These are phyloP conservation scores for Arabidopsis arenosa DNA, from an alignment of 345 rosid species.

Conservation along the genomic window DNA sequence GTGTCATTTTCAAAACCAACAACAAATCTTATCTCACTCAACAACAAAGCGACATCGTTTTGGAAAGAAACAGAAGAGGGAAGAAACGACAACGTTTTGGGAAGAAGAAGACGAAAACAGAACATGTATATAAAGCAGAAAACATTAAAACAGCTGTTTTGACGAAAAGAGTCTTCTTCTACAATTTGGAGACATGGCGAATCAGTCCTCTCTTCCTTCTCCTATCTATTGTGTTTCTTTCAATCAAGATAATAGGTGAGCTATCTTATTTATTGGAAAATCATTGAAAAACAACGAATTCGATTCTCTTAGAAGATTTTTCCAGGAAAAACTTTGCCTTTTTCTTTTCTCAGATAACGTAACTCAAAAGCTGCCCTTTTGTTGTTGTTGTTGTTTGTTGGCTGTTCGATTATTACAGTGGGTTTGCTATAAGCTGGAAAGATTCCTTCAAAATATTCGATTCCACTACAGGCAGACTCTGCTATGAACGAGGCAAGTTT, in stretches of 20 bases:
- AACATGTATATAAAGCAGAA: slow-evolving; percentile 7
- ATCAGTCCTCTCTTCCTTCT: slow-evolving; percentile 56
- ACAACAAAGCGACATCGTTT: background rate
- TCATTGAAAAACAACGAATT: background rate
- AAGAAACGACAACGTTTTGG: slow-evolving; percentile 22
- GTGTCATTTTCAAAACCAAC: slow-evolving; percentile 34
- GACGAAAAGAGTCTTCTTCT: slow-evolving; percentile 15
- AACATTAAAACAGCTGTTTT: background rate
- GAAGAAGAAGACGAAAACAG: slow-evolving; percentile 16
- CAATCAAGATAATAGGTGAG: slow-evolving; percentile 83
- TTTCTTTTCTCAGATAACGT: slow-evolving; percentile 16
- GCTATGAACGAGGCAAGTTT: slow-evolving; percentile 74
- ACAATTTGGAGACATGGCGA: slow-evolving; percentile 53
- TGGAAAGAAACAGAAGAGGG: background rate
- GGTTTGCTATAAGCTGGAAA: slow-evolving; percentile 71
- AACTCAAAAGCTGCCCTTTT: slow-evolving; percentile 35
- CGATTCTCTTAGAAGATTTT: slow-evolving; percentile 2
- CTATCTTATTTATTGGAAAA: background rate
- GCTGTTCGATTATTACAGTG: slow-evolving; percentile 48
- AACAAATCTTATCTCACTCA: background rate
- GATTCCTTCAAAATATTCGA: slow-evolving; percentile 81
- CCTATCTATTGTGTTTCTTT: slow-evolving; percentile 77
- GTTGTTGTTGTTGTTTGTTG: background rate
- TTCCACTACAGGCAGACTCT: slow-evolving; percentile 79
- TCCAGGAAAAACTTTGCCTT: background rate